These are phyloP conservation scores for Fomitopsis pinicola DNA, from an alignment of 1,284 basidiomycete species.

Conservation along the genomic window DNA sequence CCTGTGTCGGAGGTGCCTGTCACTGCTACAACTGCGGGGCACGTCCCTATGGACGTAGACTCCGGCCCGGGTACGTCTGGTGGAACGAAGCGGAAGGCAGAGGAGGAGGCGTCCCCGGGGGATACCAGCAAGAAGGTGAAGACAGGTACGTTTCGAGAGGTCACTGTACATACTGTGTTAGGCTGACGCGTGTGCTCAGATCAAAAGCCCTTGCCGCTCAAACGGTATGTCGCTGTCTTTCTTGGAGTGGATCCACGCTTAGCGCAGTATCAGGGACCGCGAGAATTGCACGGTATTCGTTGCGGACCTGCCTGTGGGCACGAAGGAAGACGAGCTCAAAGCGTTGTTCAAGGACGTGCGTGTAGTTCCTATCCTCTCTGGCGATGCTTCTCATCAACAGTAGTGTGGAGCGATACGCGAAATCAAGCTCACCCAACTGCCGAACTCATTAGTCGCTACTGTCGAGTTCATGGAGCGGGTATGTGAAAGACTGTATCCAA, in stretches of 20 bases:
- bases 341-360: slow-evolving; percentile 83
- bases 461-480: slow-evolving; percentile 78
- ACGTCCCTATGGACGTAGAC: slow-evolving; percentile 53
- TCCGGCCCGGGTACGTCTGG: slow-evolving; percentile 24
- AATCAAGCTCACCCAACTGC: slow-evolving; percentile 63
- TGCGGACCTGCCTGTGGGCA: slow-evolving; percentile 57
- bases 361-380: slow-evolving; percentile 10
- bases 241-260: not conserved
- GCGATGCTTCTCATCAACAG: not conserved
- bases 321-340: slow-evolving; percentile 63
- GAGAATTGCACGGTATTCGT: slow-evolving; percentile 94
- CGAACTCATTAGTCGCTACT: slow-evolving; percentile 62
- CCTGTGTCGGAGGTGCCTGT: slow-evolving; percentile 30
- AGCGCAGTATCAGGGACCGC: slow-evolving; percentile 65
- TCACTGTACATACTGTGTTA: not conserved
- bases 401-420: slow-evolving; percentile 85
- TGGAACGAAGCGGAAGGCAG: slow-evolving; percentile 60
- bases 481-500: slow-evolving; percentile 16
- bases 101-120: slow-evolving; percentile 37
- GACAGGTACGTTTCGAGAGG: slow-evolving; percentile 41
- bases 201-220: slow-evolving; percentile 42
- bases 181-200: slow-evolving; percentile 29
- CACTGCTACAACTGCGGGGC: not conserved
- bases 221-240: slow-evolving; percentile 44
- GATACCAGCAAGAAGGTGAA: slow-evolving; percentile 55